Evolutionary conservation across 768 basidiomycete species (phyloP).

Genomic region (Leucosporidium scottii): DNA sequence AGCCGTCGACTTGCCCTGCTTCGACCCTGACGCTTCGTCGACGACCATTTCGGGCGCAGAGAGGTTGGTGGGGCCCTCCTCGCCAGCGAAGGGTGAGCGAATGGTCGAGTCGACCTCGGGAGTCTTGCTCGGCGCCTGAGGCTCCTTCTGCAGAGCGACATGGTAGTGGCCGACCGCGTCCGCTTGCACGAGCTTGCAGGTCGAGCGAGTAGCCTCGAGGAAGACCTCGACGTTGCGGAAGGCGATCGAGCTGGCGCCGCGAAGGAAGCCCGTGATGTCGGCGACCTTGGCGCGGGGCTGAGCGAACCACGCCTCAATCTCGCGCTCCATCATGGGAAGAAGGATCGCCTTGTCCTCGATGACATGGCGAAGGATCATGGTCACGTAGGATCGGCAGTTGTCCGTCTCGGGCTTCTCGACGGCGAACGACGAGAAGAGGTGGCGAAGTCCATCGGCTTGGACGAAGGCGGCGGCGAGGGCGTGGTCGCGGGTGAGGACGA

Average conservation of each 20-base stretch:
- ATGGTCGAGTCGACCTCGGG: slow-evolving; percentile 14
- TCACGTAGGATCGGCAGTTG: slow-evolving; percentile 73
- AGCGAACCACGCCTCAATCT: slow-evolving; percentile 71
- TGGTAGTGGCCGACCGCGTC: slow-evolving; percentile 48
- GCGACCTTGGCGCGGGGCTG: slow-evolving; percentile 48
- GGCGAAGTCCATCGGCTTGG: slow-evolving; percentile 55
- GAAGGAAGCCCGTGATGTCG: slow-evolving; percentile 67
- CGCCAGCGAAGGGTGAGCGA: slow-evolving; percentile 23
- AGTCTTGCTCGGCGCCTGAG: not conserved
- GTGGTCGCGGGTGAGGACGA: slow-evolving; percentile 71
- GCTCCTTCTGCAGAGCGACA: slow-evolving; percentile 54
- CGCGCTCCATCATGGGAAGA: slow-evolving; percentile 67
- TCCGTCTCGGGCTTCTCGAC: slow-evolving; percentile 50
- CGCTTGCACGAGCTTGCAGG: slow-evolving; percentile 67
- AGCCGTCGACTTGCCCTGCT: slow-evolving; percentile 4
- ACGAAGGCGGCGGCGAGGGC: slow-evolving; percentile 61
- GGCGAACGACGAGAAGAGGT: slow-evolving; percentile 61
- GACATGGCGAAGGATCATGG: slow-evolving; percentile 82
- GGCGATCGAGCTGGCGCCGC: slow-evolving; percentile 67
- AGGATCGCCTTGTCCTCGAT: slow-evolving; percentile 68
- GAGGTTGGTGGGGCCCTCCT: not conserved
- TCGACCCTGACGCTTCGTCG: not conserved
- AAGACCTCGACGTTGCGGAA: slow-evolving; percentile 72
- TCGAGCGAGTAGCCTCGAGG: slow-evolving; percentile 60
- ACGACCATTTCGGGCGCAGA: not conserved